phyloP scores from a whole-genome alignment of 768 basidiomycete genomes.

The Boletus pseudopeckii region DNA sequence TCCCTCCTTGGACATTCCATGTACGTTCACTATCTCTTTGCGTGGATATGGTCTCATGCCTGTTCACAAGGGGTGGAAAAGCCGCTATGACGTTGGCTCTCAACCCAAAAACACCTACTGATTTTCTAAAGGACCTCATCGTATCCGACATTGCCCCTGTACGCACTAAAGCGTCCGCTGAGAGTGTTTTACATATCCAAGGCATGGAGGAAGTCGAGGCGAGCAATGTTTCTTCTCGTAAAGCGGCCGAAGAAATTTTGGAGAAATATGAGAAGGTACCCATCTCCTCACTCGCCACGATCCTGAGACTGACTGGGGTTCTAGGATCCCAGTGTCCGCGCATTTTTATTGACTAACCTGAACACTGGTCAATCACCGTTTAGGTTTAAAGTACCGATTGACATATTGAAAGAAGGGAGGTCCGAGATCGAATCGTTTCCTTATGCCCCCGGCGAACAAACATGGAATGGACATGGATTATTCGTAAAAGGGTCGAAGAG shows the following conservation, averaged over 20 bases:
- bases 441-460: conserved; percentile 51
- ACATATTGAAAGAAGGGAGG: conserved; percentile 60
- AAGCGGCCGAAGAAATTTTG: conserved; percentile 68
- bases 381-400: conserved; percentile 74
- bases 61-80: conserved; percentile 71
- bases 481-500: conserved; percentile 80
- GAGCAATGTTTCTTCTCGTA: conserved; percentile 52
- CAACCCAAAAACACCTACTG: conserved; percentile 38
- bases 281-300: background rate
- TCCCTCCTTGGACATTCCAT: conserved; percentile 89
- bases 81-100: conserved; percentile 70
- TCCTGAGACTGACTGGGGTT: conserved; percentile 3
- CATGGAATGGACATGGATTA: conserved; percentile 58
- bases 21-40: conserved; percentile 41
- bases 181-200: conserved; percentile 63
- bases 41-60: background rate
- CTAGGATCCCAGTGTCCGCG: conserved; percentile 72
- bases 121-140: conserved; percentile 54
- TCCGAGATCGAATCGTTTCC: conserved; percentile 76
- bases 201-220: conserved; percentile 75
- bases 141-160: conserved; percentile 83
- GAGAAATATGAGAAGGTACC: conserved; percentile 59
- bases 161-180: conserved; percentile 50
- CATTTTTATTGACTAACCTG: conserved; percentile 87
- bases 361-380: conserved; percentile 36